Base-by-base conservation (phyloP, 2,329 filamentous ascomycete genomes). In the Plenodomus biglobosus region DNA sequence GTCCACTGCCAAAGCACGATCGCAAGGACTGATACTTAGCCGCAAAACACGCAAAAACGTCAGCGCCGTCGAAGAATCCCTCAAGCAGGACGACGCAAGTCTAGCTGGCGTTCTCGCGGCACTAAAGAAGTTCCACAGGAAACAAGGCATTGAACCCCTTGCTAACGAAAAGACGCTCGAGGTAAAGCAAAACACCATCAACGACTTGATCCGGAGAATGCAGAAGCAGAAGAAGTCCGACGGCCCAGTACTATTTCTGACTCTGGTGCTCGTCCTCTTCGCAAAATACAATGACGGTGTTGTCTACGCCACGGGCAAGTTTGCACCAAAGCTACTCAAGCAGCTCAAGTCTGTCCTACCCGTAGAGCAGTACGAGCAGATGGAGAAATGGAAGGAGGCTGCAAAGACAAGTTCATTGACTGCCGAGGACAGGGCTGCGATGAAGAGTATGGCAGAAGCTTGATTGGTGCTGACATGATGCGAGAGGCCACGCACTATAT, bases 301-400 rank as follows among this genome's bases (percentile, higher is more conserved):
- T 1, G 56, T 75, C 16, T 74, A 74, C 45, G 71, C 71, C 8
- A 73, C 71, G 32, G 72, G 71, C 7, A 73, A 72, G 52, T 73
- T 70, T 48, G 70, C 71, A 35, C 72, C 72, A 1, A 73, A 69
- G 53, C 40, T 75, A 42, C 48, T 75, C 38, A 74, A 69, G 48
- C 50, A 64, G 42, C 46, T 74, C 22, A 72, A 70, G 45, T 39
- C 52, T 2, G 44, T 34, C 6, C 22, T 68, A 16, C 42, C 45
- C 2, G 43, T 44, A 5, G 66, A 59, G 27, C 51, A 63, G 39
- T 69, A 70, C 42, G 61, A 55, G 21, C 53, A 53, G 42, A 39
- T 73, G 24, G 70, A 74, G 42, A 53, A 40, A 13, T 68, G 71
- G 64, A 75, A 75, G 47, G 71, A 73, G 16, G 50, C 48, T 6